phyloP scores from a whole-genome alignment of 2,329 filamentous ascomycete genomes.

The Aureobasidium sp. region DNA sequence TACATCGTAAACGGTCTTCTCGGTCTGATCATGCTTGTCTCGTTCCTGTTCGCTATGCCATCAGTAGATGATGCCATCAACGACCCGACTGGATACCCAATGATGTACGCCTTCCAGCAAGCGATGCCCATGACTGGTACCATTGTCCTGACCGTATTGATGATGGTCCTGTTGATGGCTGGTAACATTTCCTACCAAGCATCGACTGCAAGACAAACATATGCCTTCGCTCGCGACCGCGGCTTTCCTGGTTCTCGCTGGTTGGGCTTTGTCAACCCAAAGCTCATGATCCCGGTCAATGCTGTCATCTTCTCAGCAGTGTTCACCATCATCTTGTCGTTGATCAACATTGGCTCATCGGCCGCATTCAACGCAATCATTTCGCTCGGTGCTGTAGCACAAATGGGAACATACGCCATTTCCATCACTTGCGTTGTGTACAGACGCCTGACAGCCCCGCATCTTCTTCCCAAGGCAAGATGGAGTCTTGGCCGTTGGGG shows the following conservation, averaged over 20 bases:
- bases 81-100: conserved; percentile 27
- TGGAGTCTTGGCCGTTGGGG: conserved; percentile 33
- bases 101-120: conserved; percentile 25
- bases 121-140: conserved; percentile 24
- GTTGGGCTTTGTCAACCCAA: conserved; percentile 17
- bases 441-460: conserved; percentile 28
- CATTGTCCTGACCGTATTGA: conserved; percentile 22
- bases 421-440: conserved; percentile 33
- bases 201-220: conserved; percentile 26
- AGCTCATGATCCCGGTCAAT: conserved; percentile 12
- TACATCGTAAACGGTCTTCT: conserved; percentile 26
- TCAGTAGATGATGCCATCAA: conserved; percentile 22
- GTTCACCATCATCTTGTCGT: conserved; percentile 15
- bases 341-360: conserved; percentile 18
- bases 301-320: conserved; percentile 14
- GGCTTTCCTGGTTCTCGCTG: conserved; percentile 32
- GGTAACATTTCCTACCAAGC: conserved; percentile 28
- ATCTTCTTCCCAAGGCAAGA: conserved; percentile 28
- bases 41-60: conserved; percentile 21
- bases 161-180: conserved; percentile 26
- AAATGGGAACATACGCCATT: conserved; percentile 35
- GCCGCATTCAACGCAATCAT: conserved; percentile 19
- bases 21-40: conserved; percentile 24
- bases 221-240: conserved; percentile 35
- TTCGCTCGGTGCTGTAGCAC: conserved; percentile 29